Conservation (phyloP, 331 rosid genomes). For the Quercus lobata region DNA sequence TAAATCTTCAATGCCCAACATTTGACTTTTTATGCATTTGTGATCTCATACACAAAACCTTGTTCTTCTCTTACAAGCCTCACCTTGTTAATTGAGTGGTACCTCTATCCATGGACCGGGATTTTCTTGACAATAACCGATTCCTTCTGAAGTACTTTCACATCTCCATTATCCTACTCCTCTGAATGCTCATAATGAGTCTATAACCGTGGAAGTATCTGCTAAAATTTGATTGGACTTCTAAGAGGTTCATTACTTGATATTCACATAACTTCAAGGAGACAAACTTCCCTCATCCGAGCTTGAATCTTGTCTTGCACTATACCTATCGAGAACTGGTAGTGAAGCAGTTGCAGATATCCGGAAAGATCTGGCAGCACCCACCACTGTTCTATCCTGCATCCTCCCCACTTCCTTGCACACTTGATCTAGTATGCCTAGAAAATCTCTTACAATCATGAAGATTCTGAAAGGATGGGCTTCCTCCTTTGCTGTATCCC, state of each 20-base stretch:
- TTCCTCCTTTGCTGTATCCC: conserved; percentile 81
- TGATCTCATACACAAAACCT: conserved; percentile 15
- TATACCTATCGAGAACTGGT: conserved; percentile 85
- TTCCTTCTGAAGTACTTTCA: conserved; percentile 22
- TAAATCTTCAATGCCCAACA: conserved; percentile 19
- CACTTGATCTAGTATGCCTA: conserved; percentile 70
- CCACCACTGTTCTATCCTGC: conserved; percentile 73
- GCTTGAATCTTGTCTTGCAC: conserved; percentile 57
- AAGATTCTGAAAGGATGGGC: conserved; percentile 96
- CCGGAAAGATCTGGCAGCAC: conserved; percentile 86
- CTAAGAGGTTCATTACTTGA: conserved; percentile 34
- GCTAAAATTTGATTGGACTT: conserved; percentile 29
- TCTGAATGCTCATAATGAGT: conserved; percentile 24
- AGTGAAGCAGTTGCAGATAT: conserved; percentile 72
- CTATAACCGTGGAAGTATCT: conserved; percentile 16
- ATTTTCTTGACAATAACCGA: conserved; percentile 13
- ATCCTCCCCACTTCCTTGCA: conserved; percentile 94
- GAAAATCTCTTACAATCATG: conserved; percentile 92
- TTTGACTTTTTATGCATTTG: conserved; percentile 5
- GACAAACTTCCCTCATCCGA: conserved; percentile 95
- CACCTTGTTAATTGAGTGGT: conserved; percentile 4
- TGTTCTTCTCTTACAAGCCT: conserved; percentile 7
- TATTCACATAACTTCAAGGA: conserved; percentile 43
- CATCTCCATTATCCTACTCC: conserved; percentile 17
- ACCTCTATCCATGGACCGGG: conserved; percentile 16